These are phyloP conservation scores for Bacterosira constricta DNA, from an alignment of 108 stramenopile species.

Conservation along the genomic window DNA sequence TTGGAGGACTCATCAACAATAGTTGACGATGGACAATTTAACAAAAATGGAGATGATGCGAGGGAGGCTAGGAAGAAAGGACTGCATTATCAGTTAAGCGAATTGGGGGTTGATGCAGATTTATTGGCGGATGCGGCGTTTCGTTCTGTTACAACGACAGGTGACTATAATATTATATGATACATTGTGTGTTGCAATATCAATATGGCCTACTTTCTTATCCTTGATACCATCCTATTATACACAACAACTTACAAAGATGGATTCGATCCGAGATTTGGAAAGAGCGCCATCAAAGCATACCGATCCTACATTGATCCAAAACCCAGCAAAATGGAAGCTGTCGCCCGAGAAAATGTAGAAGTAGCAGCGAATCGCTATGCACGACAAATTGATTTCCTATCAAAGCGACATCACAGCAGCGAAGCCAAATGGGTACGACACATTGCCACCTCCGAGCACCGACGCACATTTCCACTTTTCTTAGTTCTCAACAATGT, in stretches of 20 bases:
- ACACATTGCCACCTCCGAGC: conserved; percentile 57
- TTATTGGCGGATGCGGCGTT: conserved; percentile 57
- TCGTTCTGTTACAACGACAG: conserved; percentile 56
- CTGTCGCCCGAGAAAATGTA: conserved; percentile 48
- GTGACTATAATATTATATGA: background rate
- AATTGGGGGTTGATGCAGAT: conserved; percentile 54
- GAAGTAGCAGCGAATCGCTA: conserved; percentile 59
- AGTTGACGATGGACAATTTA: background rate
- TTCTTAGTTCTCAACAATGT: conserved; percentile 85
- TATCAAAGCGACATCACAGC: conserved; percentile 71
- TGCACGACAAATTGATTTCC: conserved; percentile 82
- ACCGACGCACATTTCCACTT: conserved; percentile 65
- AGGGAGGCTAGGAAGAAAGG: conserved; percentile 31
- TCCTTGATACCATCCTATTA: background rate
- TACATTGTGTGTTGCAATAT: background rate
- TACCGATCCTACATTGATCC: conserved; percentile 79
- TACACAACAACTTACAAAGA: background rate
- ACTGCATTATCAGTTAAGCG: conserved; percentile 45
- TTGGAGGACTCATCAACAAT: background rate
- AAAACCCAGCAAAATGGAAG: conserved; percentile 46
- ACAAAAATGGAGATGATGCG: background rate
- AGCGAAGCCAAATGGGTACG: conserved; percentile 79
- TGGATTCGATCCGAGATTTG: conserved; percentile 72
- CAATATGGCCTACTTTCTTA: background rate
- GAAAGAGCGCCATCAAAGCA: conserved; percentile 75